These are phyloP conservation scores for Suaeda aralocaspica DNA, from an alignment of 148 eudicot genomes.

Conservation along the genomic window DNA sequence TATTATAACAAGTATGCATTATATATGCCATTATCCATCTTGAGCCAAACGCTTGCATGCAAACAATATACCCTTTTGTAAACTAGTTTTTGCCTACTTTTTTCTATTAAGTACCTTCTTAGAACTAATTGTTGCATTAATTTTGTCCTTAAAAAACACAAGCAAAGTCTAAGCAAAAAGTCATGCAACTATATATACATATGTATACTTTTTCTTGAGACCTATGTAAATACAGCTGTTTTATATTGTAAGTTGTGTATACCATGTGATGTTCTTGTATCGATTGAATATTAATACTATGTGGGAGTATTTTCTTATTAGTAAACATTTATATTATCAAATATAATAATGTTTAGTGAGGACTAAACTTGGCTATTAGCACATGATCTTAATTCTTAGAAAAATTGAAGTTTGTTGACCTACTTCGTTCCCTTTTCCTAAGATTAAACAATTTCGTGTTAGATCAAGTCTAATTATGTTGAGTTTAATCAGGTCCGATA, in stretches of 20 bases:
- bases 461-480: no score
- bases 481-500: no score
- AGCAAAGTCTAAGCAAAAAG: background rate
- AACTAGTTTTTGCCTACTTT: conserved; percentile 4
- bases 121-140: conserved; percentile 7
- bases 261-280: conserved; percentile 29
- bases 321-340: background rate
- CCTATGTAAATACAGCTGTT: conserved; percentile 25
- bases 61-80: conserved; percentile 11
- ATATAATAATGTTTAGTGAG: background rate
- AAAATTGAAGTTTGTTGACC: no score
- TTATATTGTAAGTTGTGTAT: conserved; percentile 25
- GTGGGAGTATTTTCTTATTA: conserved; percentile 7
- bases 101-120: conserved; percentile 11
- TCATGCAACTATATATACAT: conserved; percentile 8
- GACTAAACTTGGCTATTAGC: no score
- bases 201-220: background rate
- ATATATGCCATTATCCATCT: conserved; percentile 31
- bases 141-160: conserved; percentile 17
- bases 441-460: no score
- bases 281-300: background rate
- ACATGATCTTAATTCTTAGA: no score
- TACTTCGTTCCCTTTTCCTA: no score
- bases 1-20: conserved; percentile 24
- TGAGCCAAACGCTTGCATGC: conserved; percentile 40